phyloP scores from a whole-genome alignment of 805 yeast species.

The Cyberlindnera mississippiensis region DNA sequence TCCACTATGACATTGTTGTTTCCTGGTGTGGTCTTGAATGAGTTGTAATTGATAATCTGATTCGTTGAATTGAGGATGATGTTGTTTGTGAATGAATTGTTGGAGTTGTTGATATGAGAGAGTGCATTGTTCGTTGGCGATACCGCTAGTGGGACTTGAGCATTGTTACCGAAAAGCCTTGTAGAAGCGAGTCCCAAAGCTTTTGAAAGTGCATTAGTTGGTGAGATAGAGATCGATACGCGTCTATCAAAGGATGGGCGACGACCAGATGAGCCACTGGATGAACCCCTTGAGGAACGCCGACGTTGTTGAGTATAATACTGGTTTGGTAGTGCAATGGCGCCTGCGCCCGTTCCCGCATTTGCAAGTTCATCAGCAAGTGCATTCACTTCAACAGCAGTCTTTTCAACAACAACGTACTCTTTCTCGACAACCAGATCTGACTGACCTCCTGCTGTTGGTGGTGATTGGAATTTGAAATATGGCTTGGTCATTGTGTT shows the following conservation, averaged over 20 bases:
- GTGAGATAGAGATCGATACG: constrained; percentile 62
- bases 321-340: constrained; percentile 33
- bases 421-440: constrained; percentile 69
- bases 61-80: constrained; percentile 21
- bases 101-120: constrained; percentile 19
- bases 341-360: constrained; percentile 51
- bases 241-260: constrained; percentile 61
- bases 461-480: constrained; percentile 19
- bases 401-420: constrained; percentile 91
- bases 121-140: constrained; percentile 12
- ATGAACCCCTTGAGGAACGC: constrained; percentile 42
- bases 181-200: constrained; percentile 88
- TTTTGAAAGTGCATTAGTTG: constrained; percentile 83
- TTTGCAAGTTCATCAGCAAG: constrained; percentile 87
- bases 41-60: constrained; percentile 16
- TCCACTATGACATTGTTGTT: constrained; percentile 38
- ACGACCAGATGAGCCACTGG: constrained; percentile 47
- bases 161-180: constrained; percentile 63
- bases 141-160: constrained; percentile 22
- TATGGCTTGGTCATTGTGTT: constrained; percentile 5
- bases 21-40: constrained; percentile 13
- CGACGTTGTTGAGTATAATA: constrained; percentile 22
- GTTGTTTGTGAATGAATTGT: constrained; percentile 23
- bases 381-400: constrained; percentile 93
- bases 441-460: constrained; percentile 29